These are phyloP conservation scores for Macrophomina phaseolina DNA, from an alignment of 2,329 filamentous ascomycete species.

Conservation along the genomic window DNA sequence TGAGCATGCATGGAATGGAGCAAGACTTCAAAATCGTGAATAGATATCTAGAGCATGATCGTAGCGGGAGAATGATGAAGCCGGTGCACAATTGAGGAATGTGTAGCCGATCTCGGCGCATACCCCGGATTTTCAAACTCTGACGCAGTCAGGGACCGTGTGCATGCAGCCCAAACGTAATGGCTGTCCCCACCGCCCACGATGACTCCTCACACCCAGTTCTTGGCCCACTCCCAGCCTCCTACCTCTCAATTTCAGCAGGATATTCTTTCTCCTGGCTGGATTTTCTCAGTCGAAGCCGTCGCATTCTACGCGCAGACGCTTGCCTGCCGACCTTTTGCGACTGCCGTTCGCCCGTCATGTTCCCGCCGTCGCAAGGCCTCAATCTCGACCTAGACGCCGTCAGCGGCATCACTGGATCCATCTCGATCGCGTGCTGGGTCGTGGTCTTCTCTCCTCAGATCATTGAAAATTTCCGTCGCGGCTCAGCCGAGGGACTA, in stretches of 20 bases:
- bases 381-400: constrained; percentile 83
- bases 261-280: background rate
- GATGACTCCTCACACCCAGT: constrained; percentile 5
- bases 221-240: background rate
- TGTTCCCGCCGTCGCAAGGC: constrained; percentile 61
- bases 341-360: constrained; percentile 32
- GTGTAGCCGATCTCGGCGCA: constrained; percentile 12
- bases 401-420: constrained; percentile 90
- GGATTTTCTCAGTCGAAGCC: background rate
- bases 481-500: constrained; percentile 82
- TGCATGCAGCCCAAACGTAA: constrained; percentile 14
- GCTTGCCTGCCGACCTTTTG: background rate
- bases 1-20: background rate
- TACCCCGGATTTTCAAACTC: constrained; percentile 23
- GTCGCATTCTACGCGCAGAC: background rate
- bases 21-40: background rate
- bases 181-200: background rate
- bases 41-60: background rate
- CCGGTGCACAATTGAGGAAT: background rate
- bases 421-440: constrained; percentile 97
- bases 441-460: constrained; percentile 96
- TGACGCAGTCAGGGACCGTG: constrained; percentile 4
- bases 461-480: constrained; percentile 92
- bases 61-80: constrained; percentile 8
- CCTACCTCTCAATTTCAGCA: background rate